Percentiles rank a stretch among this genome's conserved stretches.
Evolutionary conservation across 106 monocot genomes (phyloP).

Genomic region (Dendrobium nobile): DNA sequence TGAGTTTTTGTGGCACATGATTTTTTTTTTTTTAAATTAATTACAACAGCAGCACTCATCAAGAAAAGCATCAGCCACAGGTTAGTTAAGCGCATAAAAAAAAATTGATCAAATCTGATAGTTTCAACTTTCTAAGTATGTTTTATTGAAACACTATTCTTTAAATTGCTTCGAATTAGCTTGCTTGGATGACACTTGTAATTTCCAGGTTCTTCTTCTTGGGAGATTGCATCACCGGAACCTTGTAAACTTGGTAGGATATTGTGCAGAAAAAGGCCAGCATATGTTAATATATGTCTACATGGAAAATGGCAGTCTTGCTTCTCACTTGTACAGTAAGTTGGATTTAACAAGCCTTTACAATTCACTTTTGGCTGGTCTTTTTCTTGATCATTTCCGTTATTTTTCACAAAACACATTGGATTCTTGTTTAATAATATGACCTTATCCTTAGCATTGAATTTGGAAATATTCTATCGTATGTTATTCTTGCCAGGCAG

Average conservation of each 20-base stretch:
- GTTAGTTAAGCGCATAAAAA: not conserved
- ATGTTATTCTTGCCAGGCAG: not conserved
- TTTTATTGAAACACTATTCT: not conserved
- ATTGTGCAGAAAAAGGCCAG: constrained; percentile 55
- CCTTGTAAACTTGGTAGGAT: constrained; percentile 73
- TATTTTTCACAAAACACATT: not conserved
- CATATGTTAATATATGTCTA: constrained; percentile 66
- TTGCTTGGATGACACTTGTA: not conserved
- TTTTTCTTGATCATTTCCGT: not conserved
- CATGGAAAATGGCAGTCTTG: constrained; percentile 63
- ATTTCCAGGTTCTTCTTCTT: constrained; percentile 57
- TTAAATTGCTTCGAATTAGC: not conserved
- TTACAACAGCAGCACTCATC: not conserved
- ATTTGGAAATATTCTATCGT: not conserved
- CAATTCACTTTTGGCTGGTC: not conserved
- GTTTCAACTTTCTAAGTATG: not conserved
- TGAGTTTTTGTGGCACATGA: too few species aligned
- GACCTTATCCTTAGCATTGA: not conserved
- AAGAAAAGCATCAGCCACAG: not conserved
- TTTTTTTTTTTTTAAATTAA: too few species aligned
- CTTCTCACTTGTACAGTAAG: constrained; percentile 62
- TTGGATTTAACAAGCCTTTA: not conserved
- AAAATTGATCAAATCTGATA: not conserved
- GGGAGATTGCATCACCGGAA: constrained; percentile 73
- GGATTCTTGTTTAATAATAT: not conserved